Percentiles rank a stretch among this genome's conserved stretches.
phyloP scores from a whole-genome alignment of 768 basidiomycete species.

The Tricholoma sp. region DNA sequence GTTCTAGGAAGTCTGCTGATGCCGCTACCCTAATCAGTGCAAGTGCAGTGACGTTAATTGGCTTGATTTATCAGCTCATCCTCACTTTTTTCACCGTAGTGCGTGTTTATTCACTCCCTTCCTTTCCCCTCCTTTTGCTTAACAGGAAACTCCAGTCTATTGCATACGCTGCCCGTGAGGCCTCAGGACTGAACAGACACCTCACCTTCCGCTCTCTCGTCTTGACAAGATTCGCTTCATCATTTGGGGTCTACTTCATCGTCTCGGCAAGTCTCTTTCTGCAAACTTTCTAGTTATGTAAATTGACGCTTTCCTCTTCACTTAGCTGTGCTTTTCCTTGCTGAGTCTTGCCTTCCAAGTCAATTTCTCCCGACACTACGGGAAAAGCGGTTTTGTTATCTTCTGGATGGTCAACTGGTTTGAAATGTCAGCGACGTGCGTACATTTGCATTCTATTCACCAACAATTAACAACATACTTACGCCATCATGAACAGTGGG shows the following conservation, averaged over 20 bases:
- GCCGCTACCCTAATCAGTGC: slow-evolving; percentile 29
- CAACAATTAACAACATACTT: neutral
- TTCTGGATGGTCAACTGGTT: slow-evolving; percentile 65
- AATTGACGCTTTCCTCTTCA: neutral
- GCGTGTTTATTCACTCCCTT: slow-evolving; percentile 10
- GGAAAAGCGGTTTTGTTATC: slow-evolving; percentile 48
- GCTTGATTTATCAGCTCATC: slow-evolving; percentile 52
- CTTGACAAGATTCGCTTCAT: slow-evolving; percentile 23
- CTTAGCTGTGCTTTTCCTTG: slow-evolving; percentile 49
- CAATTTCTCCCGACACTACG: slow-evolving; percentile 45
- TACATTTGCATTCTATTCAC: neutral
- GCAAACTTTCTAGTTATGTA: no score
- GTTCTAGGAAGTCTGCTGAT: neutral
- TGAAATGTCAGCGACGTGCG: slow-evolving; percentile 52
- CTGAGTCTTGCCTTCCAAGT: slow-evolving; percentile 57
- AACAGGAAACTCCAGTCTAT: slow-evolving; percentile 22
- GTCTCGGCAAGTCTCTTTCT: slow-evolving; percentile 25
- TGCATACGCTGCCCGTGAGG: slow-evolving; percentile 23
- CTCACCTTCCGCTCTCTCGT: slow-evolving; percentile 28
- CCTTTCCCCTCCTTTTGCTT: neutral
- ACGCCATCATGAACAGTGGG: slow-evolving; percentile 33
- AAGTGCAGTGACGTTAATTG: slow-evolving; percentile 49
- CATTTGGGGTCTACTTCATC: slow-evolving; percentile 30
- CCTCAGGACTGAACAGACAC: slow-evolving; percentile 23
- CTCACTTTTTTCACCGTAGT: slow-evolving; percentile 37